A percentile compares a stretch with the other conserved stretches of the same genome.
Conservation (phyloP, 768 basidiomycete genomes). For the Sutorius australiensis region DNA sequence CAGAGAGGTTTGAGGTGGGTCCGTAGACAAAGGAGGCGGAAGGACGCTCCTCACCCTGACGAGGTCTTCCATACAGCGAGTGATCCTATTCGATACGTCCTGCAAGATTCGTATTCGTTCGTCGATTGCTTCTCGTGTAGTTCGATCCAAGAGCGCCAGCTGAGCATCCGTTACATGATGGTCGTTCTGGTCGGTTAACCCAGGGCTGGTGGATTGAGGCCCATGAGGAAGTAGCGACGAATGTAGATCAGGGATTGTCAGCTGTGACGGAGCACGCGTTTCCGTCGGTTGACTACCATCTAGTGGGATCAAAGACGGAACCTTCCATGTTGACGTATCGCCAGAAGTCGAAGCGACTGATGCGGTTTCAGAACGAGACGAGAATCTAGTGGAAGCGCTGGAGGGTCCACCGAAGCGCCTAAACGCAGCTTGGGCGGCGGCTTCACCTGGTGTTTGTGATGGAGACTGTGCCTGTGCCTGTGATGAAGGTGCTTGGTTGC, state of each 20-base stretch:
- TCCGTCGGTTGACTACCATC: slow-evolving; percentile 9
- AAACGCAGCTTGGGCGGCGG: slow-evolving; percentile 67
- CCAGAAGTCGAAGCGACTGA: slow-evolving; percentile 4
- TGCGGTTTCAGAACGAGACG: slow-evolving; percentile 6
- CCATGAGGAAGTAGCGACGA: slow-evolving; percentile 3
- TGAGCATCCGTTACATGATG: slow-evolving; percentile 46
- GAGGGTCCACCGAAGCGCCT: slow-evolving; percentile 39
- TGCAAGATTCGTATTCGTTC: slow-evolving; percentile 78
- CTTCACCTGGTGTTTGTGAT: slow-evolving; percentile 40
- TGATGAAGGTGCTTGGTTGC: slow-evolving; percentile 1
- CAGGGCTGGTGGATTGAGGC: not conserved
- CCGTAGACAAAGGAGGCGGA: slow-evolving; percentile 35
- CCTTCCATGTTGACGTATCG: slow-evolving; percentile 17
- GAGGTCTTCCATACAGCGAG: slow-evolving; percentile 75
- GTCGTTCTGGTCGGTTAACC: slow-evolving; percentile 36
- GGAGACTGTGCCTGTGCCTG: slow-evolving; percentile 8
- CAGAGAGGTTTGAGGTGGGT: slow-evolving; percentile 7
- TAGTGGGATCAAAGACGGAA: slow-evolving; percentile 26
- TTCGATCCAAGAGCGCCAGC: slow-evolving; percentile 56
- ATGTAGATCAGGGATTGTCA: slow-evolving; percentile 4
- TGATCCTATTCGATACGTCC: slow-evolving; percentile 70
- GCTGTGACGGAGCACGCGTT: not conserved
- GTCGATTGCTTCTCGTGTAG: slow-evolving; percentile 80
- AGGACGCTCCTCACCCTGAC: slow-evolving; percentile 71
- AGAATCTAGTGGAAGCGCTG: slow-evolving; percentile 7